Conservation (phyloP, 768 basidiomycete genomes). For the Bullera alba region DNA sequence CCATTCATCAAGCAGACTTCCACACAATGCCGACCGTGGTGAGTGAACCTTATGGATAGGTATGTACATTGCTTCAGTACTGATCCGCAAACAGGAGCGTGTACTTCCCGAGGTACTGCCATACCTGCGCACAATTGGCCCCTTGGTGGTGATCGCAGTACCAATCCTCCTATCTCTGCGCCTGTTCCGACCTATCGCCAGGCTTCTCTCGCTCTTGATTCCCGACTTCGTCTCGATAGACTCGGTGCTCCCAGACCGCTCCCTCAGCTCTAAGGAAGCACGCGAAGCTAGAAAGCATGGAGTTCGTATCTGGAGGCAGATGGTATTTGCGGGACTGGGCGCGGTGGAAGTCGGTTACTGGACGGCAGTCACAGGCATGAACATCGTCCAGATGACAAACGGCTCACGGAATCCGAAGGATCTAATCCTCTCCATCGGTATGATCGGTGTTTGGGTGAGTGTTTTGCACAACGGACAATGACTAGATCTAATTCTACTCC, state of each 20-base stretch:
- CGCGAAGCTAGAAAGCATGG: slow-evolving; percentile 4
- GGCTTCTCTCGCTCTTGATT: slow-evolving; percentile 7
- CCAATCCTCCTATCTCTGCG: slow-evolving; percentile 21
- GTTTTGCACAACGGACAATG: neutral
- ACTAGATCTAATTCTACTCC: slow-evolving; percentile 1
- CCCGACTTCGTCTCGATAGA: slow-evolving; percentile 34
- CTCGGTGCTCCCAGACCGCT: slow-evolving; percentile 17
- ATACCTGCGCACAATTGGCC: slow-evolving; percentile 27
- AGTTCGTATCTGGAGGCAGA: slow-evolving; percentile 21
- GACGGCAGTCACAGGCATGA: slow-evolving; percentile 21
- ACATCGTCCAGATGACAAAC: slow-evolving; percentile 10
- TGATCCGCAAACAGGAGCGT: slow-evolving; percentile 11
- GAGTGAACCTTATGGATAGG: no score
- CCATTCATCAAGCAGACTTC: no score
- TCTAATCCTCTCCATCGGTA: slow-evolving; percentile 21
- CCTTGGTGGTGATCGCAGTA: slow-evolving; percentile 25
- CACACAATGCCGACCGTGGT: no score
- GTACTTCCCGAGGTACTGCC: slow-evolving; percentile 16
- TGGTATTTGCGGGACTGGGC: slow-evolving; percentile 20
- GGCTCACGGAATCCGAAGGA: slow-evolving; percentile 9
- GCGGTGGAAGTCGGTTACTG: slow-evolving; percentile 21
- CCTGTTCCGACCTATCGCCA: slow-evolving; percentile 11
- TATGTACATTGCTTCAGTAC: no score
- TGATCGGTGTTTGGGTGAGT: slow-evolving; percentile 41
- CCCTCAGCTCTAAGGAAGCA: slow-evolving; percentile 7